Conservation (phyloP, 768 basidiomycete genomes). For the Lactarius sp. region DNA sequence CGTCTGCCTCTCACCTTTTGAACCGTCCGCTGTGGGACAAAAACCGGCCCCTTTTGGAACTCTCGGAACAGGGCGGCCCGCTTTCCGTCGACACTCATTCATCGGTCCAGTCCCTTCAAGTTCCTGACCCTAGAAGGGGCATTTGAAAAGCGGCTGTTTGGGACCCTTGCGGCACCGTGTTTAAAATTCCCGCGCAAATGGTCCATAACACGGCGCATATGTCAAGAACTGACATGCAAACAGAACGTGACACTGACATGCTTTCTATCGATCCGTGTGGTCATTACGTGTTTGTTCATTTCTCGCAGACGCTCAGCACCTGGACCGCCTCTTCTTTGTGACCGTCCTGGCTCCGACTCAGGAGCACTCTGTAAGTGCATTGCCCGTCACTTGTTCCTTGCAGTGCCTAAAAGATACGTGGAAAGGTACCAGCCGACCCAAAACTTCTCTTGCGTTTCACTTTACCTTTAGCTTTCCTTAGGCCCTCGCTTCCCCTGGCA, state of each 20-base stretch:
- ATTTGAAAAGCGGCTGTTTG: too few species aligned
- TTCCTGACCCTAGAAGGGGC: too few species aligned
- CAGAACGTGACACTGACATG: not conserved
- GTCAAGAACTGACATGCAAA: not conserved
- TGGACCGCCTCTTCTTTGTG: not conserved
- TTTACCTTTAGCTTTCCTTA: not conserved
- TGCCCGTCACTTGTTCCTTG: not conserved
- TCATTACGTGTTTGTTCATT: constrained; percentile 4
- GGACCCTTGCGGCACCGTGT: too few species aligned
- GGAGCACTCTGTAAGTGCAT: not conserved
- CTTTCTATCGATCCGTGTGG: not conserved
- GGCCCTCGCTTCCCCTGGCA: not conserved
- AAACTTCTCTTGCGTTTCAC: not conserved
- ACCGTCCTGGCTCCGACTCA: not conserved
- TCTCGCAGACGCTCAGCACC: not conserved
- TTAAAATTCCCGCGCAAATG: not conserved
- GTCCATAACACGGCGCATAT: not conserved
- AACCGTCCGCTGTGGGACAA: constrained; percentile 13
- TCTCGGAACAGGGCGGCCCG: not conserved
- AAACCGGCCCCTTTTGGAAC: constrained; percentile 20
- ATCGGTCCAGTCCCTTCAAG: too few species aligned
- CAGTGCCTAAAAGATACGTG: too few species aligned
- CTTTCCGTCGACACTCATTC: not conserved
- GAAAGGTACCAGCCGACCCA: not conserved
- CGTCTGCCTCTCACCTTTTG: constrained; percentile 11